Evolutionary conservation across 1,284 basidiomycete species (phyloP).

Genomic region (Phaffia rhodozyma): DNA sequence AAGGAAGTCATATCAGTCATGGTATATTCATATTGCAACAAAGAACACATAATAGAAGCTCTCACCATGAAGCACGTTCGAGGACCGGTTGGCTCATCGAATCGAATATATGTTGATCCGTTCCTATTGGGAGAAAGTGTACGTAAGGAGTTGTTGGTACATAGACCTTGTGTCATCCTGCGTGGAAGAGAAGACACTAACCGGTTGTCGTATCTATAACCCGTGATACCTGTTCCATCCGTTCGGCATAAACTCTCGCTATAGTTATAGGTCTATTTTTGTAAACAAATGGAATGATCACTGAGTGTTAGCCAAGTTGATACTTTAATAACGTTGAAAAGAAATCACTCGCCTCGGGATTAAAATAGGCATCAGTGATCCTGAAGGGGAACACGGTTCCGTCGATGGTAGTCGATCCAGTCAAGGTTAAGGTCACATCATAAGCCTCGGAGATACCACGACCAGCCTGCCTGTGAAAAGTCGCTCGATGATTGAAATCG

Average conservation of each 20-base stretch:
- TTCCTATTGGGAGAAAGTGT: neutral
- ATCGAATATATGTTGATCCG: constrained; percentile 14
- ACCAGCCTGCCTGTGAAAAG: constrained; percentile 4
- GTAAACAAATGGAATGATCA: neutral
- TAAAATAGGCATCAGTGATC: constrained; percentile 17
- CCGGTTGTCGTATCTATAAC: constrained; percentile 15
- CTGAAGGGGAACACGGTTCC: constrained; percentile 7
- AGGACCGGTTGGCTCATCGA: constrained; percentile 17
- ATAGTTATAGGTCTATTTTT: constrained; percentile 12
- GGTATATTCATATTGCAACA: too few relatives aligned
- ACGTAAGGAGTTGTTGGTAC: neutral
- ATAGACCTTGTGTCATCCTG: too few relatives aligned
- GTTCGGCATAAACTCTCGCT: constrained; percentile 3
- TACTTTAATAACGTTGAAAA: too few relatives aligned
- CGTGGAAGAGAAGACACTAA: neutral
- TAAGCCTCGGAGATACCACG: constrained; percentile 7
- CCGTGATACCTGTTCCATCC: neutral
- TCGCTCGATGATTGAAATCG: constrained; percentile 15
- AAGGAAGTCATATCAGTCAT: neutral
- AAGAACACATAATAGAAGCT: neutral
- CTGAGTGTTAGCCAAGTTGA: neutral
- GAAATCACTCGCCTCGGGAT: neutral
- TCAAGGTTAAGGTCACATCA: constrained; percentile 6
- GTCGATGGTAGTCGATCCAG: constrained; percentile 13
- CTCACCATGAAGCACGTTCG: constrained; percentile 7